Evolutionary conservation across 441 rosid species (phyloP).

Genomic region (Croton setiger): DNA sequence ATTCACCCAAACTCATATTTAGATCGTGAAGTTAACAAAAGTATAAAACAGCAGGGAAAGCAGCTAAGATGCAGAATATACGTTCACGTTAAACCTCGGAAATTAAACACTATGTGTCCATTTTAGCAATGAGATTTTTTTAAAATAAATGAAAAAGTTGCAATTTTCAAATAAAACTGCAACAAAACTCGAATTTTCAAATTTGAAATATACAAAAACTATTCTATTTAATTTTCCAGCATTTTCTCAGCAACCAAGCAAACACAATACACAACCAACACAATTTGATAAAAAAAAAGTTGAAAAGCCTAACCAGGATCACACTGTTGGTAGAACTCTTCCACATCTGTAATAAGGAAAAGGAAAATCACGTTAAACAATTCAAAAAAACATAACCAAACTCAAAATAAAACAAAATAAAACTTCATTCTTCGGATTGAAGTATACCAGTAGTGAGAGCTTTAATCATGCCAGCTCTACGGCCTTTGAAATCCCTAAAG

Average conservation of each 20-base stretch:
- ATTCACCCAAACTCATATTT: neutral
- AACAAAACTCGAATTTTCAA: neutral
- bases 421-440: neutral
- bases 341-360: constrained; percentile 50
- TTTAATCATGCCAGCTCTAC: constrained; percentile 66
- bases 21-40: neutral
- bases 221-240: neutral
- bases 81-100: neutral
- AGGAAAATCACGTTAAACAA: neutral
- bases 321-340: constrained; percentile 68
- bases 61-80: neutral
- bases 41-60: neutral
- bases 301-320: constrained; percentile 59
- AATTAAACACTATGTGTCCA: neutral
- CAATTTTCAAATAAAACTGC: neutral
- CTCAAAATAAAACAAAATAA: neutral
- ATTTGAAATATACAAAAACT: neutral
- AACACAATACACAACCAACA: neutral
- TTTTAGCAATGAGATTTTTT: neutral
- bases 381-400: neutral
- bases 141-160: neutral
- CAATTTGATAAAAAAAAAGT: neutral
- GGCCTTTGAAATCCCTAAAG: constrained; percentile 70
- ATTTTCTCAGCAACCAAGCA: constrained; percentile 33
- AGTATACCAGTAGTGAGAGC: constrained; percentile 58